phyloP scores from a whole-genome alignment of 2,329 filamentous ascomycete genomes.

The Trichothecium roseum region DNA sequence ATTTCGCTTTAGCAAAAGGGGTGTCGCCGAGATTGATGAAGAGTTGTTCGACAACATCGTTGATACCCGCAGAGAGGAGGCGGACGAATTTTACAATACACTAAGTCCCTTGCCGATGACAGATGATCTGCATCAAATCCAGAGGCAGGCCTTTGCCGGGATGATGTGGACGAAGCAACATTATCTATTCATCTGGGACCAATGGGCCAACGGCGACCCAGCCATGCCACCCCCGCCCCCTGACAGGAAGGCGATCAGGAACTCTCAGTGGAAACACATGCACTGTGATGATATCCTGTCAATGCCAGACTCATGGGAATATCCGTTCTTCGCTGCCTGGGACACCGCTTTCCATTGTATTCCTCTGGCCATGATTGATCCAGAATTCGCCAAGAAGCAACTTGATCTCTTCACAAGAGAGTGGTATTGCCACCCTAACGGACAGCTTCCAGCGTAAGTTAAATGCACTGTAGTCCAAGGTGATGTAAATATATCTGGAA shows the following conservation, averaged over 20 bases:
- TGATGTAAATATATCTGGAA: not conserved
- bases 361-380: constrained; percentile 91
- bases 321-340: constrained; percentile 96
- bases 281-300: constrained; percentile 90
- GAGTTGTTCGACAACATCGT: constrained; percentile 87
- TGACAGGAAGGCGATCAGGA: constrained; percentile 69
- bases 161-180: constrained; percentile 99
- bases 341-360: constrained; percentile 97
- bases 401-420: constrained; percentile 91
- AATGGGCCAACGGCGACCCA: constrained; percentile 94
- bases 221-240: constrained; percentile 77
- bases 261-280: constrained; percentile 88
- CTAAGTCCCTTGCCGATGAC: constrained; percentile 90
- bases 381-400: constrained; percentile 96
- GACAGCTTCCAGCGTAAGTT: constrained; percentile 75
- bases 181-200: constrained; percentile 94
- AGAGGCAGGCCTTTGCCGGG: constrained; percentile 85
- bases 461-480: not conserved
- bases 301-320: constrained; percentile 98
- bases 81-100: constrained; percentile 90
- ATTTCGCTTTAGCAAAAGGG: constrained; percentile 72
- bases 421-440: constrained; percentile 98
- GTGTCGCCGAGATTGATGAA: constrained; percentile 76
- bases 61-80: constrained; percentile 76
- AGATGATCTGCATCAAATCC: constrained; percentile 88